Base-by-base conservation (phyloP, 306 rosid species). In the Vachellia pachyceras region DNA sequence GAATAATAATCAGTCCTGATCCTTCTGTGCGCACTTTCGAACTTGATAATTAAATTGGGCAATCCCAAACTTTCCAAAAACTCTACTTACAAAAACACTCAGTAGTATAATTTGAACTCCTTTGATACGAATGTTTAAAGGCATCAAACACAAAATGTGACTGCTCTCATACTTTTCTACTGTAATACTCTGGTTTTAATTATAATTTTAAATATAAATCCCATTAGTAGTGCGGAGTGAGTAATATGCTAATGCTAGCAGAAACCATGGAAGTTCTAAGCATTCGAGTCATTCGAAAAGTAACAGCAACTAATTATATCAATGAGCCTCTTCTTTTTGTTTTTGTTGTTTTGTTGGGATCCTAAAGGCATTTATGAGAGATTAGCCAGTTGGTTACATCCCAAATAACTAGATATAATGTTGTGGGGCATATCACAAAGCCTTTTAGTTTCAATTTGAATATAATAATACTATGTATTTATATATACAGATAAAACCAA, bases 31-130 rank as follows among this genome's bases (percentile, higher is more conserved):
- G 42, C 61, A 13, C 46, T 36, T 58, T 55, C 14, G 15, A 69
- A 68, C n/a, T 57, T 22, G 15, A 65, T 29, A 40, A 29, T 29
- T 29, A 29, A 68, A 57, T 36, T 33, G 11, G 15, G 77, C 84
- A n/a, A 69, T 65, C 6, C 18, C 40, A 4, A 9, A 29, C 40
- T 4, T 29, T 3, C 9, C 9, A 23, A 17, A 3, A 22, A 22
- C 12, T 7, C 37, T 25, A 10, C 3, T 58, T 22, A 58, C 1
- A 23, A 58, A 11, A 58, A 23, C 22, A 58, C 37, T n/a, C 5
- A 54, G 11, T 2, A 54, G 4, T 7, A 54, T 54, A 54, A 54
- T 18, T n/a, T 54, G 10, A n/a, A n/a, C 3, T n/a, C 33, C 11
- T 18, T 1, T 2, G 60, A 18, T 18, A 52, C 6, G 60, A 52